These are phyloP conservation scores for Aphanomyces euteiches DNA, from an alignment of 352 stramenopile species.

Conservation along the genomic window DNA sequence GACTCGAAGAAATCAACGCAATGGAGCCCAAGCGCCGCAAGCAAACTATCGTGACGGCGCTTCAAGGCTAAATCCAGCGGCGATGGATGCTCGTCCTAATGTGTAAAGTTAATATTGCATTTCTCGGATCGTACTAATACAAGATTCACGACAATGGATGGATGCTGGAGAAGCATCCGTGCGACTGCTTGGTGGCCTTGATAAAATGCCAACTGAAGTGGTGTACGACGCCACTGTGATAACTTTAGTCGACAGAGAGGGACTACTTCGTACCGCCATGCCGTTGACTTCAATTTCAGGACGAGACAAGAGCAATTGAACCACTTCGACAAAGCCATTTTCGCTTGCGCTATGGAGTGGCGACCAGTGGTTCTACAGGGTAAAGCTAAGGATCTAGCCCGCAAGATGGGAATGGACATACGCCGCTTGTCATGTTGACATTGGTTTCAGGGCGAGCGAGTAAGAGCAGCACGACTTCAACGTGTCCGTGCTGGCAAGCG, in stretches of 20 bases:
- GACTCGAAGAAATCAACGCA: neutral
- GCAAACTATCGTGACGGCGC: neutral
- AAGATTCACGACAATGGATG: neutral
- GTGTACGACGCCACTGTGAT: neutral
- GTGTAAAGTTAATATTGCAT: neutral
- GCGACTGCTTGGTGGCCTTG: neutral
- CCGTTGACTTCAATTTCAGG: neutral
- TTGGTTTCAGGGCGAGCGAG: neutral
- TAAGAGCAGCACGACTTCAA: neutral
- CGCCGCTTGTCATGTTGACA: neutral
- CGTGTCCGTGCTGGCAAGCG: conserved; percentile 5
- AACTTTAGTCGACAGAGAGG: neutral
- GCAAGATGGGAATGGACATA: neutral
- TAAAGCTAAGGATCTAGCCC: neutral
- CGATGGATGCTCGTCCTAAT: neutral
- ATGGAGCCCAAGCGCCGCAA: neutral
- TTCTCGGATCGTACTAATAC: neutral
- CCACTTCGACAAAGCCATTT: conserved; percentile 4
- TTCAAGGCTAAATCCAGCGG: conserved; percentile 18
- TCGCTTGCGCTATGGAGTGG: neutral
- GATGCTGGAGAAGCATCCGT: neutral
- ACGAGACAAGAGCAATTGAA: neutral
- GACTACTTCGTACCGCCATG: neutral
- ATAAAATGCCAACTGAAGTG: neutral
- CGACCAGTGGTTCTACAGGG: conserved; percentile 1